These are phyloP conservation scores for Saturnispora zaruensis DNA, from an alignment of 805 yeast species.

Conservation along the genomic window DNA sequence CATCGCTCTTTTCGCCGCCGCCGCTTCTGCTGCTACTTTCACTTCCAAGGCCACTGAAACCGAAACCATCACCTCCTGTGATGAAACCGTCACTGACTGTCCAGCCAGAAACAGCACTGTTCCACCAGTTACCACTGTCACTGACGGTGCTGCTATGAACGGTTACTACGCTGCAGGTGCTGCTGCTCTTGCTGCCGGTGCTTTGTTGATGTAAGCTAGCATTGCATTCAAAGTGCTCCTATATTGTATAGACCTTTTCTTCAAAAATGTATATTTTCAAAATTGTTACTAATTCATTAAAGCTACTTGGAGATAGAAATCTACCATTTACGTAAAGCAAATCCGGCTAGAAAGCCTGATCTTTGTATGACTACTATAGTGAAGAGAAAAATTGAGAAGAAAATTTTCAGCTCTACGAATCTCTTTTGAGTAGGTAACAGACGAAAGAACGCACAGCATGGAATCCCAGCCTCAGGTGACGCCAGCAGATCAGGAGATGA, in stretches of 20 bases:
- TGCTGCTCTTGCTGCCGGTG: conserved; percentile 28
- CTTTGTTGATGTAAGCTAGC: conserved; percentile 25
- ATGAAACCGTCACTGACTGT: conserved; percentile 30
- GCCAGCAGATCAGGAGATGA: conserved; percentile 82
- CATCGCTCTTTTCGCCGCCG: conserved; percentile 31
- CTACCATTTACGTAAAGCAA: no score
- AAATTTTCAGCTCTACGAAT: neutral
- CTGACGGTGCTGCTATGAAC: conserved; percentile 28
- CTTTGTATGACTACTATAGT: no score
- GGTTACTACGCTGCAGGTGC: conserved; percentile 16
- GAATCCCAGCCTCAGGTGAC: conserved; percentile 51
- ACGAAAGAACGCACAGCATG: conserved; percentile 14
- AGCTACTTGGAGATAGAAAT: neutral
- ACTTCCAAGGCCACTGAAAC: conserved; percentile 29
- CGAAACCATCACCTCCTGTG: conserved; percentile 34
- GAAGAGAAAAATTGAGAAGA: no score
- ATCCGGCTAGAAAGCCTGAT: no score
- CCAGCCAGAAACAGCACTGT: conserved; percentile 19
- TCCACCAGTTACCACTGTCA: conserved; percentile 27
- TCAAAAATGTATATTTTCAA: conserved; percentile 1
- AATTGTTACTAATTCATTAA: neutral
- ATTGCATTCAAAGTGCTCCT: conserved; percentile 3
- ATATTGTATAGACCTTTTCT: neutral
- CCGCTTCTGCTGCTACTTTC: conserved; percentile 23
- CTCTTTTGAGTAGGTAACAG: neutral